A percentile compares a stretch with the other conserved stretches of the same genome.
phyloP scores from a whole-genome alignment of 208 protist genomes.

The Balamuthia mandrillaris region DNA sequence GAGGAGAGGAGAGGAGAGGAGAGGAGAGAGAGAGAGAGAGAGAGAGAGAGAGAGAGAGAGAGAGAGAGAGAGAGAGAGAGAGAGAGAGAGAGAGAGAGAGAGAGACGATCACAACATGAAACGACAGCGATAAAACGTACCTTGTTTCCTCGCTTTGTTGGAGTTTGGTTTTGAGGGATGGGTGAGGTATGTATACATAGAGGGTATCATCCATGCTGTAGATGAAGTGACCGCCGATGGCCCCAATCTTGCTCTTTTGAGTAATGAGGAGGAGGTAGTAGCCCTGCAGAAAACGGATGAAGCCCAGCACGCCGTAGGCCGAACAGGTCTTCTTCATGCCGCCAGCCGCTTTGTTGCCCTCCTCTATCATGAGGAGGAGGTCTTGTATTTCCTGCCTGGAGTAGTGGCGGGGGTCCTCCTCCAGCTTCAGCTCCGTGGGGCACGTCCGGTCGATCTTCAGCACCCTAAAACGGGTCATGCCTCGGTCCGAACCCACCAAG shows the following conservation, averaged over 20 bases:
- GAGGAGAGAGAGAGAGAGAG: too few relatives aligned
- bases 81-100: too few relatives aligned
- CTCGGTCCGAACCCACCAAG: slow-evolving; percentile 54
- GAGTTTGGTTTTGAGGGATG: neutral
- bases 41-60: too few relatives aligned
- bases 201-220: slow-evolving; percentile 82
- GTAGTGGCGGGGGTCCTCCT: slow-evolving; percentile 59
- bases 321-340: slow-evolving; percentile 28
- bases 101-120: too few relatives aligned
- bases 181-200: slow-evolving; percentile 50
- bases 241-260: slow-evolving; percentile 73
- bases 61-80: too few relatives aligned
- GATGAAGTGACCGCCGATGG: slow-evolving; percentile 81
- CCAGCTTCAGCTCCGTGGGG: slow-evolving; percentile 44
- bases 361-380: slow-evolving; percentile 52
- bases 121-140: neutral
- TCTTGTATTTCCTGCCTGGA: slow-evolving; percentile 42
- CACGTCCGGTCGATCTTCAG: slow-evolving; percentile 66
- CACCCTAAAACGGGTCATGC: slow-evolving; percentile 47
- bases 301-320: slow-evolving; percentile 55
- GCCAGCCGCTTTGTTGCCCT: slow-evolving; percentile 20
- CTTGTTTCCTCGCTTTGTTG: neutral
- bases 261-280: slow-evolving; percentile 89
- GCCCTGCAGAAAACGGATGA: slow-evolving; percentile 84
- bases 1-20: too few relatives aligned